Evolutionary conservation across 495 filamentous ascomycete genomes (phyloP), one percentile per base, ranked within the genome.

Genomic region (Evernia prunastri): DNA sequence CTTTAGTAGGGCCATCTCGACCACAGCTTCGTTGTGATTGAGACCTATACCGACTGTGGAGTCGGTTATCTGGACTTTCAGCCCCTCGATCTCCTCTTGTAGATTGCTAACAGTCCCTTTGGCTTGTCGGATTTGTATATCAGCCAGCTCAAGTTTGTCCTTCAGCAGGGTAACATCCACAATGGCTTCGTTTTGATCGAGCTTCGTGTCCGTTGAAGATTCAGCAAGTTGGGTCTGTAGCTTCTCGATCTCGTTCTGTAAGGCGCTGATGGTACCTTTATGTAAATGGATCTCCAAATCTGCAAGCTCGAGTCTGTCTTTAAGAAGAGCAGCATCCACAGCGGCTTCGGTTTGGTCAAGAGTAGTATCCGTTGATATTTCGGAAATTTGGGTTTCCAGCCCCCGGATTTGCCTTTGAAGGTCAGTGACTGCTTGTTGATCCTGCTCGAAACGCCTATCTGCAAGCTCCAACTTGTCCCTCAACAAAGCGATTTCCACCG

Each of bases 101-200:
- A 31, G 8, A 53, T 60, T 51, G 23, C 58, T 60, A 9, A 17
- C 37, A 60, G 33, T 43, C 23, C 35, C 49, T 31, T 17, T 47
- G 43, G 18, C 23, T 60, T 36, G 47, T 43, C 31, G 49, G 27
- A 51, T 66, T 54, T 61, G 64, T 11, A 61, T 29, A 29, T 56
- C 35, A 5, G 58, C 59, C 25, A 66, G 59, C 33, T 66, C 64
- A 25, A 63, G 61, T 31, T 63, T 63, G n/a, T 66, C 49, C 47
- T 66, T 66, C 10, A 60, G 56, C n/a, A 61, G 29, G 13, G 58
- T 20, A 29, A 61, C 56, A n/a, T 56, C 49, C 33, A 61, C 58
- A 8, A 51, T 40, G n/a, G 58, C 59, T 40, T 66, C 64, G 10
- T 60, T 40, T 43, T 35, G 64, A 15, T 66, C 64, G 37, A 51